Evolutionary conservation across 495 filamentous ascomycete genomes (phyloP), one percentile per base, ranked within the genome.

Genomic region (Amniculicola lignicola): DNA sequence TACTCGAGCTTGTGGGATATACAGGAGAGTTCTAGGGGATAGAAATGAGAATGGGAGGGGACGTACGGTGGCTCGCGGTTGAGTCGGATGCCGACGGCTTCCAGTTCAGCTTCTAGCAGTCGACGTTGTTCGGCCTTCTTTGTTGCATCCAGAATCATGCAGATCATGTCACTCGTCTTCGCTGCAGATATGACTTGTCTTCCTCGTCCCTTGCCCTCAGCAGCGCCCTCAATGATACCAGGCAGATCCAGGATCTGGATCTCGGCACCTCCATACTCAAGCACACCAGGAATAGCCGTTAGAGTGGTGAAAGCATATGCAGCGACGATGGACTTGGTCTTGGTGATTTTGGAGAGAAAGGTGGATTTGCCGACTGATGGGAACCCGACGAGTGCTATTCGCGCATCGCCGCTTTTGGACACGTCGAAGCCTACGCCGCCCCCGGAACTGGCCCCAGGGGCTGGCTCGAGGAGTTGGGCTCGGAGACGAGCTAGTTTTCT

Each of bases 301-400:
- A 99, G 76, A 0, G 94, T 99, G 4, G 94, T 99, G 82, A 99
- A 99, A 51, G 90, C 85, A 71, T 99, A 99, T 0, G 93, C 86
- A 2, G 94, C 94, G 27, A 96, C 89, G 70, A 96, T 93, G 58
- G 89, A 93, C 70, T 90, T 94, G 23, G 94, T 99, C 71, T 96
- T 97, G 50, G 94, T 99, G 72, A 99, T 95, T 67, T 99, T 97
- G 53, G 94, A 96, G 24, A 99, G 73, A 65, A 99, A 96, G 0
- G 94, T 99, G 7, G 94, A 99, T 74, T 99, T 99, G 65, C 94
- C 94, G 39, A 99, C 94, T 1, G 94, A 99, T 0, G 94, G 94
- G 60, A 99, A 97, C 36, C 94, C 94, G 46, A 99, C 94, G 14
- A 99, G 82, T 1, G 94, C 92, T 68, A 99, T 96, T 51, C 94